Percentiles rank a stretch among this genome's conserved stretches.
Evolutionary conservation across 208 protist species (phyloP).

Genomic region (Wallacemonas sp.): DNA sequence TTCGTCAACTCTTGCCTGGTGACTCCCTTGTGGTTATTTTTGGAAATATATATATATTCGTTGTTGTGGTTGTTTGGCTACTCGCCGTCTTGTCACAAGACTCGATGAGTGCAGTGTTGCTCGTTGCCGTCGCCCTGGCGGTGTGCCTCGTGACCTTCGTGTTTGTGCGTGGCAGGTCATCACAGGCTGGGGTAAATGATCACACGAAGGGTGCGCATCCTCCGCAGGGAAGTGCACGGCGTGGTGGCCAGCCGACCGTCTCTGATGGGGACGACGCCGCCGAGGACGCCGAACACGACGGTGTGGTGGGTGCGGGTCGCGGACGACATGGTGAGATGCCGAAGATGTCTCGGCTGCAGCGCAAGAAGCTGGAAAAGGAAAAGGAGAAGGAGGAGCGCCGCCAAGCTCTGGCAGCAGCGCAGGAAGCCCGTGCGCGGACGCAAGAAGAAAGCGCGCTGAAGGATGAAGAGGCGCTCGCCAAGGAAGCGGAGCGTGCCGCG

Average conservation of each 20-base stretch:
- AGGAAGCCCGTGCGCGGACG: slow-evolving; percentile 27
- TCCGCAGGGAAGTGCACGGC: neutral
- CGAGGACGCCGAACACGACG: slow-evolving; percentile 1
- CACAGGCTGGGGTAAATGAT: neutral
- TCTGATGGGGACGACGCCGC: slow-evolving; percentile 17
- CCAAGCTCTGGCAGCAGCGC: slow-evolving; percentile 26
- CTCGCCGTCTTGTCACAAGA: too few species aligned
- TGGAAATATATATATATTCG: slow-evolving; percentile 1
- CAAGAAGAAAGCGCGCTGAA: slow-evolving; percentile 1
- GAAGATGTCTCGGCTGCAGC: slow-evolving; percentile 52
- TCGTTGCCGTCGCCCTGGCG: neutral
- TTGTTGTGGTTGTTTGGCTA: too few species aligned
- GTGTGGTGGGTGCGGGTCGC: neutral
- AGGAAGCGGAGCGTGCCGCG: slow-evolving; percentile 28
- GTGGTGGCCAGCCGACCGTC: too few species aligned
- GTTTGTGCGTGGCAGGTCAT: neutral
- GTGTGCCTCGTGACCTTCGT: neutral
- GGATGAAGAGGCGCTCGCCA: slow-evolving; percentile 19
- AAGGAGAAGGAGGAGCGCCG: slow-evolving; percentile 50
- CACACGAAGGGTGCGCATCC: neutral
- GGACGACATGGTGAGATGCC: slow-evolving; percentile 9
- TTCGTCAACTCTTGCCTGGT: too few species aligned
- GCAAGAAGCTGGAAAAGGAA: slow-evolving; percentile 60
- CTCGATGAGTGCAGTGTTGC: neutral
- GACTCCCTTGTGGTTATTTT: too few species aligned